Conservation (phyloP, 208 protist genomes). For the Entamoeba histolytica region DNA sequence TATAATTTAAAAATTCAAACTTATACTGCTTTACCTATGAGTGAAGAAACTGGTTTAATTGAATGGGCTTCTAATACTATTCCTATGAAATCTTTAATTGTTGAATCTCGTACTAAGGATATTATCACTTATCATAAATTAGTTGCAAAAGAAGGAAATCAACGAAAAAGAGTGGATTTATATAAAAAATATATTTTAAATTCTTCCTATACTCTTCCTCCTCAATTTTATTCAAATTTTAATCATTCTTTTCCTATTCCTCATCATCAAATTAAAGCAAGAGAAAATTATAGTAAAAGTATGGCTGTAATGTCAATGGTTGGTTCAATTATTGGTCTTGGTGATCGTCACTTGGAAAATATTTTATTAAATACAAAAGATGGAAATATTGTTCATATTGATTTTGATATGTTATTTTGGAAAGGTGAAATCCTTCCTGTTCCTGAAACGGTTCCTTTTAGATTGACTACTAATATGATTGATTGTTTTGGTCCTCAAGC, state of each 20-base stretch:
- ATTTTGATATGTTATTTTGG: slow-evolving; percentile 5
- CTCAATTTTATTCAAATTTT: not conserved
- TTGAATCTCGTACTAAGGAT: too few species aligned
- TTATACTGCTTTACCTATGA: not conserved
- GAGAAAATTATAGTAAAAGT: not conserved
- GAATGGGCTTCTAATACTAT: not conserved
- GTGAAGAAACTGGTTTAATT: not conserved
- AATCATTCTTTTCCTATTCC: not conserved
- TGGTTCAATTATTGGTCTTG: slow-evolving; percentile 8
- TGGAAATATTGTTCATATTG: not conserved
- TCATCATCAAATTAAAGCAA: not conserved
- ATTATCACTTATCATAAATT: too few species aligned
- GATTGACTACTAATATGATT: slow-evolving; percentile 13
- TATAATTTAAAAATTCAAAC: too few species aligned
- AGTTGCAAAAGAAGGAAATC: too few species aligned
- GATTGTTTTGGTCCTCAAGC: not conserved
- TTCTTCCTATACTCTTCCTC: not conserved
- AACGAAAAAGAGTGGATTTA: too few species aligned
- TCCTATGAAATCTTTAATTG: not conserved
- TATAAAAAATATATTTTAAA: not conserved
- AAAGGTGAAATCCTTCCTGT: not conserved
- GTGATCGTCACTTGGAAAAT: slow-evolving; percentile 15
- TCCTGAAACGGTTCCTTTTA: slow-evolving; percentile 13
- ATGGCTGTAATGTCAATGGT: slow-evolving; percentile 2
- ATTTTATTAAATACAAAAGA: slow-evolving; percentile 1